These are phyloP conservation scores for Lithospermum erythrorhizon DNA, from an alignment of 257 asterid species.

Conservation along the genomic window DNA sequence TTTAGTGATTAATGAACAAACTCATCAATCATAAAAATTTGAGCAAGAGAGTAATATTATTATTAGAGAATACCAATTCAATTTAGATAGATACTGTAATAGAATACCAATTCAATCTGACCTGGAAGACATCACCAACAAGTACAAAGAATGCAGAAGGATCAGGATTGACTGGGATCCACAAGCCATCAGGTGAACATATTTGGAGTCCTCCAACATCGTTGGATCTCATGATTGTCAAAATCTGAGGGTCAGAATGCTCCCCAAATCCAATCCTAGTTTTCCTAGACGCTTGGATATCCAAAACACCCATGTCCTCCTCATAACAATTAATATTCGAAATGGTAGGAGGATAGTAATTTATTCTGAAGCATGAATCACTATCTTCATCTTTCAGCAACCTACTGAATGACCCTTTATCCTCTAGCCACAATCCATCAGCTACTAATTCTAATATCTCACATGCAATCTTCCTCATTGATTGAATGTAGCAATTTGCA, in stretches of 20 bases:
- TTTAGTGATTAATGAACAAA: too few relatives aligned
- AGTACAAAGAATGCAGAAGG: constrained; percentile 46
- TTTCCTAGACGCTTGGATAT: constrained; percentile 4
- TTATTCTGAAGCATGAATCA: constrained; percentile 72
- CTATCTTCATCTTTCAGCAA: constrained; percentile 38
- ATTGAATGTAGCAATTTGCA: constrained; percentile 46
- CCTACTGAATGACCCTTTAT: constrained; percentile 33
- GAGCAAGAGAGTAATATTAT: too few relatives aligned
- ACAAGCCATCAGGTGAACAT: constrained; percentile 31
- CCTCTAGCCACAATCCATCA: constrained; percentile 32
- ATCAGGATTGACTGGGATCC: constrained; percentile 59
- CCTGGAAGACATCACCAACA: constrained; percentile 55
- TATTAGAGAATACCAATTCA: too few relatives aligned
- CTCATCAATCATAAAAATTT: too few relatives aligned
- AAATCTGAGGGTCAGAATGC: constrained; percentile 72
- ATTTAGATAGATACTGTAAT: too few relatives aligned
- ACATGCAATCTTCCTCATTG: constrained; percentile 43
- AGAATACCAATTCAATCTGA: background rate
- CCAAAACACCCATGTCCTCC: background rate
- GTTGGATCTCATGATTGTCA: constrained; percentile 59
- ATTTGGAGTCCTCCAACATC: constrained; percentile 69
- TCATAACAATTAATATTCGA: background rate
- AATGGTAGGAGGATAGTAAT: constrained; percentile 45
- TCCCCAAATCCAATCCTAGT: constrained; percentile 66
- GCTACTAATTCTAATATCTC: constrained; percentile 58